Evolutionary conservation across 805 yeast species (phyloP).

Genomic region (Metschnikowia rubicola): DNA sequence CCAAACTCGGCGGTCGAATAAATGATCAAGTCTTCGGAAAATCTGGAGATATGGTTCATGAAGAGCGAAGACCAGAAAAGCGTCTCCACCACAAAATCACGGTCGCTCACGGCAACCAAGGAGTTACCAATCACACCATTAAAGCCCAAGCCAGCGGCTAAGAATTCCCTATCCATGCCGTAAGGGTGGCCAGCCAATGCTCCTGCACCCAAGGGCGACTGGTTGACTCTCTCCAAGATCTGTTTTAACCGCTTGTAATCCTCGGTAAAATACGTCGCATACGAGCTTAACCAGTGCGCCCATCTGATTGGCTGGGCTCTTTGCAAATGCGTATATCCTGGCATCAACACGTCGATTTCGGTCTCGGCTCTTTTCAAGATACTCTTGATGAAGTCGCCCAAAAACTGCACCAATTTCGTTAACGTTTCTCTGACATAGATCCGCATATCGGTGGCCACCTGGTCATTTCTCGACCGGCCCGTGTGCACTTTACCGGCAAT

Average conservation of each 20-base stretch:
- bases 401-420: slow-evolving; percentile 52
- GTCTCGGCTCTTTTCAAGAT: slow-evolving; percentile 71
- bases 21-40: slow-evolving; percentile 90
- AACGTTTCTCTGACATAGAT: slow-evolving; percentile 82
- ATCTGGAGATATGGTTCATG: slow-evolving; percentile 93
- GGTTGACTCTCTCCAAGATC: slow-evolving; percentile 76
- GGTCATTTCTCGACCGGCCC: slow-evolving; percentile 98
- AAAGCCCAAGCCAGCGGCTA: slow-evolving; percentile 80
- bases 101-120: slow-evolving; percentile 92
- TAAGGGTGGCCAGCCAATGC: slow-evolving; percentile 99
- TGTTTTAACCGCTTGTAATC: slow-evolving; percentile 84
- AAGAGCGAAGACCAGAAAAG: slow-evolving; percentile 93
- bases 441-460: slow-evolving; percentile 99
- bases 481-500: slow-evolving; percentile 98
- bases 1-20: slow-evolving; percentile 98
- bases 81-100: slow-evolving; percentile 95
- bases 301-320: slow-evolving; percentile 99
- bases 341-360: slow-evolving; percentile 93
- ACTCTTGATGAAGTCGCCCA: slow-evolving; percentile 61
- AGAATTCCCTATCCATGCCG: slow-evolving; percentile 92
- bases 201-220: slow-evolving; percentile 92
- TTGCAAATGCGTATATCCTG: slow-evolving; percentile 98
- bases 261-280: slow-evolving; percentile 90
- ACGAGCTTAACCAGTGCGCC: slow-evolving; percentile 95
- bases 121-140: slow-evolving; percentile 90